A percentile compares a stretch with the other conserved stretches of the same genome.
Conservation (phyloP, 2,329 filamentous ascomycete genomes). For the Alternaria atra region DNA sequence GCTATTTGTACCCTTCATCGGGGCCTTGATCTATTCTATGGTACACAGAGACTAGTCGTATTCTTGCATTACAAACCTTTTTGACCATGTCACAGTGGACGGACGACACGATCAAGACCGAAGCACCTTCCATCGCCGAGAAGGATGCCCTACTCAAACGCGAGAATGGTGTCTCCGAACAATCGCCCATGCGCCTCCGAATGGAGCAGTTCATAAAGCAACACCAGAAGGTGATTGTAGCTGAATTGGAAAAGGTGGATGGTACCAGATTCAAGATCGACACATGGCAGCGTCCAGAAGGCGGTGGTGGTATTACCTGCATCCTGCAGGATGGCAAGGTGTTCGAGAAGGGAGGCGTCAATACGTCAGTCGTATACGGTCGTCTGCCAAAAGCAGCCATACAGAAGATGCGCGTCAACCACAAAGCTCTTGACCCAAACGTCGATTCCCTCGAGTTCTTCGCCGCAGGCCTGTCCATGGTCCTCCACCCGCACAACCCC, state of each 20-base stretch:
- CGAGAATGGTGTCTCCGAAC: conserved; percentile 75
- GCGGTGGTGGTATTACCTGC: conserved; percentile 92
- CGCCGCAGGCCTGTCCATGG: conserved; percentile 89
- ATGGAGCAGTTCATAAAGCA: conserved; percentile 98
- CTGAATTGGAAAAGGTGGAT: conserved; percentile 83
- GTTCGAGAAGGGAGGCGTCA: conserved; percentile 97
- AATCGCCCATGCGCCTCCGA: conserved; percentile 93
- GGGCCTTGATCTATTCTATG: conserved; percentile 67
- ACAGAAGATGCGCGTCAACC: conserved; percentile 83
- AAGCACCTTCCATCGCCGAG: conserved; percentile 79
- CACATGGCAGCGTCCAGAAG: conserved; percentile 85
- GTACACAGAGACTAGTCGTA: conserved; percentile 51
- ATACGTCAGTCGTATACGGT: conserved; percentile 94
- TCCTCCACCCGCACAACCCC: conserved; percentile 92
- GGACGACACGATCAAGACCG: conserved; percentile 57
- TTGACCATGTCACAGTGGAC: conserved; percentile 37
- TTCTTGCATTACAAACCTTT: no score
- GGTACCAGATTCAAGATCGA: conserved; percentile 83
- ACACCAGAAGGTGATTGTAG: conserved; percentile 87
- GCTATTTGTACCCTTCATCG: conserved; percentile 60
- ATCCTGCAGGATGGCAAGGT: conserved; percentile 96
- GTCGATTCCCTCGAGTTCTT: conserved; percentile 93
- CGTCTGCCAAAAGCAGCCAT: conserved; percentile 87
- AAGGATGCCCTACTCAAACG: conserved; percentile 83
- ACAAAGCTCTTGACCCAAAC: conserved; percentile 84